Conservation (phyloP, 305 asterid species). For the Caryopteris hybrid region DNA sequence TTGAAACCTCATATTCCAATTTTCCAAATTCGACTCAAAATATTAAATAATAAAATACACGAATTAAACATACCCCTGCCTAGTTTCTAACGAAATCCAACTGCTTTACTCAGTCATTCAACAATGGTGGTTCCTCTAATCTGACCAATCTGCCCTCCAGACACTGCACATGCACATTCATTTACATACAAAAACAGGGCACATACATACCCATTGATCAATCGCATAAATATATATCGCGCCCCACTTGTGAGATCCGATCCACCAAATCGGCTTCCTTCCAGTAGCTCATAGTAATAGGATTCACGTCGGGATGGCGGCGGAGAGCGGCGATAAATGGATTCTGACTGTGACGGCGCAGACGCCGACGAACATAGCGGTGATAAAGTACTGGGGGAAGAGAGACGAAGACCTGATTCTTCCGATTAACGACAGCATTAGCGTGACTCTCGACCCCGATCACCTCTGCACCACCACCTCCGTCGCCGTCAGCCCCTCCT, state of each 20-base stretch:
- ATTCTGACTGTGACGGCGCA: constrained; percentile 75
- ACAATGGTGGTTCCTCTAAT: constrained; percentile 26
- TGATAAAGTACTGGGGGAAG: constrained; percentile 98
- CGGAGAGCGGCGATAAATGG: constrained; percentile 52
- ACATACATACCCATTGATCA: background rate
- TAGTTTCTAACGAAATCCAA: constrained; percentile 22
- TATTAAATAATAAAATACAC: too few species aligned
- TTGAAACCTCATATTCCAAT: too few species aligned
- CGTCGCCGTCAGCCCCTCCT: constrained; percentile 88
- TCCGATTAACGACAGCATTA: constrained; percentile 91
- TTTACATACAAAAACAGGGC: background rate
- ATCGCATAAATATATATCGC: background rate
- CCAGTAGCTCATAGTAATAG: background rate
- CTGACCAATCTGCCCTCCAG: constrained; percentile 15
- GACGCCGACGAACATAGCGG: constrained; percentile 96
- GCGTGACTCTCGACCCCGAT: constrained; percentile 93
- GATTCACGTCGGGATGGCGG: constrained; percentile 27
- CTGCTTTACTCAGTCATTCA: constrained; percentile 19
- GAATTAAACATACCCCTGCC: background rate
- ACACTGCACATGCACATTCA: constrained; percentile 12
- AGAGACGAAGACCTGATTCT: constrained; percentile 75
- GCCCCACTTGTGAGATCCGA: constrained; percentile 22
- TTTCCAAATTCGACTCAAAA: too few species aligned
- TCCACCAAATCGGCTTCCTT: constrained; percentile 2
- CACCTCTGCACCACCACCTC: constrained; percentile 99